Base-by-base conservation (phyloP, 768 basidiomycete species). In the Naematelia encephala region DNA sequence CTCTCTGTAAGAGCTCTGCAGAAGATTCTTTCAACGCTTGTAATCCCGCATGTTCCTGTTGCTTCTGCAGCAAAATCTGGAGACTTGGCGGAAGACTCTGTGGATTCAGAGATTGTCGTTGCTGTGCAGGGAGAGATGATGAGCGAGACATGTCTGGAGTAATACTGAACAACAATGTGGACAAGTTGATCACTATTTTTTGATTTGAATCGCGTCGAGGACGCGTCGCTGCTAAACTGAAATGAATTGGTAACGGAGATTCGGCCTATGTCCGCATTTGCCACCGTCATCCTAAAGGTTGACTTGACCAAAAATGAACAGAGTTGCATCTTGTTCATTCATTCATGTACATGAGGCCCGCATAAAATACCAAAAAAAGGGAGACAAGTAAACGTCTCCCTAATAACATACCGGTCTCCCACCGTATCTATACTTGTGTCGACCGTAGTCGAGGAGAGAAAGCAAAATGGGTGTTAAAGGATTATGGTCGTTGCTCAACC, bases 401-500 rank as follows among this genome's bases (percentile, higher is more conserved):
- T 30, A 21, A 11, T 23, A 52, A 30, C n/a, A n/a, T n/a, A n/a
- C n/a, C 27, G 25, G 51, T 52, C 34, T 52, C 51, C 26, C 51
- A 29, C 51, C 19, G 51, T 34, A 3, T 19, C 27, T 52, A 12
- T 16, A 13, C n/a, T 43, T 10, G 34, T 39, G n/a, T n/a, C n/a
- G n/a, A n/a, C n/a, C n/a, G n/a, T n/a, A n/a, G n/a, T n/a, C n/a
- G n/a, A n/a, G n/a, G n/a, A n/a, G n/a, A n/a, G n/a, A n/a, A n/a
- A n/a, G 51, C 64, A 65, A 57, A 25, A 92, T 97, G 94, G 94
- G 94, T 84, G 93, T 98, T 52, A 93, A 97, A 78, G 91, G 90
- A 27, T 80, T 99, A 66, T 99, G 94, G 94, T 87, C 82, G 62
- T 85, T 99, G 12, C 80, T 99, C 57, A 83, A 84, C 12, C 94